phyloP scores from a whole-genome alignment of 1,139 yeast genomes.

The Hyphopichia burtonii region DNA sequence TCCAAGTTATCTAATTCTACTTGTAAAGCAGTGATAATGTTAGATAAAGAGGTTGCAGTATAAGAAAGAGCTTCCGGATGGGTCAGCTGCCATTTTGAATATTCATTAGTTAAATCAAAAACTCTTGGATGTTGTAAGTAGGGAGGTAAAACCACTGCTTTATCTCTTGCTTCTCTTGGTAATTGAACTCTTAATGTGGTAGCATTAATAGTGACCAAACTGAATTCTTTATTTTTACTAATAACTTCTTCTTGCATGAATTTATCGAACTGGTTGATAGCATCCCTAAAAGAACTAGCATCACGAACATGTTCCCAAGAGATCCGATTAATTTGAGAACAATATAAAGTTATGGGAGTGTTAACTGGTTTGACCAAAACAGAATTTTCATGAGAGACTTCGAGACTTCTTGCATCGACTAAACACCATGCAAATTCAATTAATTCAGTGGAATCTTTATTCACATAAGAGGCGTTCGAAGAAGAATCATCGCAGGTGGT shows the following conservation, averaged over 20 bases:
- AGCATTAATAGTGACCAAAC: conserved; percentile 65
- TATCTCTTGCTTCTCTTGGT: conserved; percentile 79
- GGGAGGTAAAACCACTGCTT: conserved; percentile 67
- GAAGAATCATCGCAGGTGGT: conserved; percentile 71
- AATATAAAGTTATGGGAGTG: conserved; percentile 66
- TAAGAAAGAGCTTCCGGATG: conserved; percentile 63
- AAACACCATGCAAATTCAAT: conserved; percentile 67
- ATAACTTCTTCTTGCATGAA: conserved; percentile 46
- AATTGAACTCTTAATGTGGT: conserved; percentile 75
- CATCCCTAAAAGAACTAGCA: conserved; percentile 58
- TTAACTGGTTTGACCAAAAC: conserved; percentile 60
- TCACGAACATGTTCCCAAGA: conserved; percentile 65
- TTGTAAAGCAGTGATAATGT: conserved; percentile 59
- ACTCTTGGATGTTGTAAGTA: conserved; percentile 75
- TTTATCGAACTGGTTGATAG: conserved; percentile 52
- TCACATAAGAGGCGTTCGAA: conserved; percentile 36
- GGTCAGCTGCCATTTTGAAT: conserved; percentile 61
- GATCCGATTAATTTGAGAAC: conserved; percentile 51
- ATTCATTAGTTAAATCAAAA: conserved; percentile 77
- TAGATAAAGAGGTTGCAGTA: conserved; percentile 47
- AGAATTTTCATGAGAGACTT: conserved; percentile 29
- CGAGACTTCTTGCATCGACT: conserved; percentile 38
- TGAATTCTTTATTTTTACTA: conserved; percentile 50
- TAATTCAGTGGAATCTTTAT: conserved; percentile 64
- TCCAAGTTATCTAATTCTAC: conserved; percentile 37